Percentiles rank a stretch among this genome's conserved stretches.
These are phyloP conservation scores for Diplodia scrobiculata DNA, from an alignment of 2,329 filamentous ascomycete species.

Conservation along the genomic window DNA sequence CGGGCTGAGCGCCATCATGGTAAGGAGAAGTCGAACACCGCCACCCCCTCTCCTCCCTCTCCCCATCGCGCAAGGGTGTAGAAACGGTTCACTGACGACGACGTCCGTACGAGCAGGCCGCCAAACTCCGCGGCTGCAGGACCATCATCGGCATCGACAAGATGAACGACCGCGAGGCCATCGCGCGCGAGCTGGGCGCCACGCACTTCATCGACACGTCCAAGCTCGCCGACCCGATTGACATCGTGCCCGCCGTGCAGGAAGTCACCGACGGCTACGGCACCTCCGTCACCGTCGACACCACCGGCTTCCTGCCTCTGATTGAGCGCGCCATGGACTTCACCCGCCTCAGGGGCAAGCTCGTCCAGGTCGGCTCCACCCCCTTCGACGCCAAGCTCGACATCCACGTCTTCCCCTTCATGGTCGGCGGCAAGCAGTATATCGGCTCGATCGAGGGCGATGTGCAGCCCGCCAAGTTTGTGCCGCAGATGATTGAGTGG, in stretches of 20 bases:
- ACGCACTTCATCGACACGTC: conserved; percentile 46
- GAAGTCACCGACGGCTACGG: conserved; percentile 41
- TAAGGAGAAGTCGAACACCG: conserved; percentile 3
- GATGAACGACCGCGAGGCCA: conserved; percentile 39
- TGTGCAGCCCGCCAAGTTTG: conserved; percentile 44
- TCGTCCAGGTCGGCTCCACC: conserved; percentile 55
- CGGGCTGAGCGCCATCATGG: conserved; percentile 51
- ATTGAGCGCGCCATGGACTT: conserved; percentile 48
- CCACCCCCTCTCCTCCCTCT: no score
- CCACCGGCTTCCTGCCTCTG: conserved; percentile 49
- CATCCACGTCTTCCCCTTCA: conserved; percentile 51
- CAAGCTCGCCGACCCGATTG: conserved; percentile 1
- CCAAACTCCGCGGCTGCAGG: conserved; percentile 46
- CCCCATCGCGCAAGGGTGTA: no score
- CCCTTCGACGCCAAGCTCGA: conserved; percentile 46
- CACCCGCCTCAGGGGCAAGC: conserved; percentile 50
- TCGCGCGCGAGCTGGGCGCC: conserved; percentile 45
- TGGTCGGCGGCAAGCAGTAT: conserved; percentile 53
- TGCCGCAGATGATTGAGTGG: conserved; percentile 55
- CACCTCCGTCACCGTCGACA: conserved; percentile 53
- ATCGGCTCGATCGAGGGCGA: conserved; percentile 54
- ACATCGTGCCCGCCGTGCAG: conserved; percentile 41
- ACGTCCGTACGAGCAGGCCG: conserved; percentile 39
- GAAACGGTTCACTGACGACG: background rate
- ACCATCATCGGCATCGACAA: conserved; percentile 47